Base-by-base conservation (phyloP, 2,329 filamentous ascomycete species). In the Colletotrichum agaves region DNA sequence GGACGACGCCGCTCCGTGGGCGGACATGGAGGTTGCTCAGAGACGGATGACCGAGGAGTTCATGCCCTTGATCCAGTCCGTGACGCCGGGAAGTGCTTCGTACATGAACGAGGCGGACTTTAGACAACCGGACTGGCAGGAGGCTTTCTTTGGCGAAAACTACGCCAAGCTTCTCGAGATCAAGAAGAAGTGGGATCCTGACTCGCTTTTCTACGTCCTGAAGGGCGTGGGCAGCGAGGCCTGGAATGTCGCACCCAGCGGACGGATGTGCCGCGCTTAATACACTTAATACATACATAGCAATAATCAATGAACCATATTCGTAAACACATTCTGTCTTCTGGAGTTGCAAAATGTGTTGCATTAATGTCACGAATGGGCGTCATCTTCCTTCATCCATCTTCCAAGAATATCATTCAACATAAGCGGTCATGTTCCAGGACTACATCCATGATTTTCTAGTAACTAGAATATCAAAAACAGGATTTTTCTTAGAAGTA, bases 51-150 rank as follows among this genome's bases (percentile, higher is more conserved):
- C 77, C 10, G 63, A 77, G 46, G 69, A 74, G 58, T 71, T 77
- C 52, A 72, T 77, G 63, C 76, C 76, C 0, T 46, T 73, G 21
- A 74, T 72, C 47, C 75, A 78, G 69, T 75, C 71, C 2, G 75
- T 80, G 5, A 82, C 82, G 0, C 81, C 82, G 0, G 78, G 77
- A 0, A 76, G 78, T 8, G 83, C 81, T 2, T 75, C 79, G 2
- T 85, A 86, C 73, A 77, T 84, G 78, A 87, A 85, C 71, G 85
- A 88, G 75, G 84, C 81, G 2, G 80, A 85, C 72, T 82, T 83
- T 55, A 74, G 75, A 37, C 77, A 84, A 72, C 76, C 76, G 0
- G 69, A 81, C 43, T 86, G 78, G 73, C 76, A 84, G 72, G 35
- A 78, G 11, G 74, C 71, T 2, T 86, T 85, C 72, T 87, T 80